Conservation (phyloP, 139 green algal genomes). For the Zygnema cylindricum region DNA sequence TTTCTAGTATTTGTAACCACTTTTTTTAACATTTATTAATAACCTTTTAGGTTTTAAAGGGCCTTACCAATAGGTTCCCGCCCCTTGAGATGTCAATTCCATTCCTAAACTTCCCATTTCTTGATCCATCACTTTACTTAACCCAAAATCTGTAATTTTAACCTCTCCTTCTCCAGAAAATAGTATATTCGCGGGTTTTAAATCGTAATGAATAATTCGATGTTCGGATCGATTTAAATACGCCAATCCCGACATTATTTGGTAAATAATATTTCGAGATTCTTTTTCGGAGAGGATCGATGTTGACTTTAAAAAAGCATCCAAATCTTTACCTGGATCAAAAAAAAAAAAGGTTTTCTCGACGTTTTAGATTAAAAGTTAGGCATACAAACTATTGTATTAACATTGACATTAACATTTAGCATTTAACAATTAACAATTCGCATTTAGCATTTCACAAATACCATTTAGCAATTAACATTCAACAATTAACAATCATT, state of each 20-base stretch:
- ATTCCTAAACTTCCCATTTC: conserved; percentile 59
- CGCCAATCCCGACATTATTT: conserved; percentile 62
- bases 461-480: too few relatives aligned
- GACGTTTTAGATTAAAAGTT: too few relatives aligned
- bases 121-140: conserved; percentile 79
- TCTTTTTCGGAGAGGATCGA: conserved; percentile 82
- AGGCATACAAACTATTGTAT: too few relatives aligned
- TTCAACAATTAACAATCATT: too few relatives aligned
- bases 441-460: too few relatives aligned
- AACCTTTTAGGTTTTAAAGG: too few relatives aligned
- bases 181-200: conserved; percentile 96
- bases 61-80: conserved; percentile 94
- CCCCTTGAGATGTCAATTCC: conserved; percentile 92
- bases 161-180: conserved; percentile 83
- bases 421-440: too few relatives aligned
- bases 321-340: conserved; percentile 75
- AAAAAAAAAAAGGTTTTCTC: too few relatives aligned
- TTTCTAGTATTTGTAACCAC: too few relatives aligned
- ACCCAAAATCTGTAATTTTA: conserved; percentile 96
- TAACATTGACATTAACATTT: too few relatives aligned
- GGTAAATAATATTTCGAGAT: conserved; percentile 76
- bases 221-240: conserved; percentile 52
- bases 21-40: too few relatives aligned
- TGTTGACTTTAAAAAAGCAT: conserved; percentile 73
- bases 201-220: conserved; percentile 90